phyloP scores from a whole-genome alignment of 495 filamentous ascomycete species.

The Xylaria bambusicola region DNA sequence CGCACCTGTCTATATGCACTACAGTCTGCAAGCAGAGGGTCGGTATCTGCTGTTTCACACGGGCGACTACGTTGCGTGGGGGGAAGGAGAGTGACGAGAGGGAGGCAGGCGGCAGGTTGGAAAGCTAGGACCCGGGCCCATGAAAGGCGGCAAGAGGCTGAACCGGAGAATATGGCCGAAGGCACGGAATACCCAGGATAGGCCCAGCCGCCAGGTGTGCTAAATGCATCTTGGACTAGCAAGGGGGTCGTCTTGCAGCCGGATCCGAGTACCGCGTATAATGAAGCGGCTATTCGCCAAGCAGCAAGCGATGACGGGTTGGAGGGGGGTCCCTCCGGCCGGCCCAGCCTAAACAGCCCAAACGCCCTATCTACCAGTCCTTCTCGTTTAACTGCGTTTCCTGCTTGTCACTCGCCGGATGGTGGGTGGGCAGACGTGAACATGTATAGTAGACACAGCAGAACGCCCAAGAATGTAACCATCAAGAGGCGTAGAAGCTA shows the following conservation, averaged over 20 bases:
- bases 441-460: not conserved
- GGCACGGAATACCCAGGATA: not conserved
- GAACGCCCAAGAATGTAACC: conserved; percentile 7
- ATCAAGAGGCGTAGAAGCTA: conserved; percentile 1
- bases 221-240: not conserved
- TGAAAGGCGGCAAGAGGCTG: not conserved
- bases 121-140: not conserved
- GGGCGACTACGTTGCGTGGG: conserved; percentile 3
- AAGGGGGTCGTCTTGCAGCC: conserved; percentile 3
- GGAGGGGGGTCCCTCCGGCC: not conserved
- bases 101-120: not conserved
- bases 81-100: conserved; percentile 1
- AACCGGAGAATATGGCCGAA: not conserved
- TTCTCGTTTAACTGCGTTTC: not conserved
- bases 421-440: not conserved
- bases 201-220: conserved; percentile 7
- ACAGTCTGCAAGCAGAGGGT: not conserved
- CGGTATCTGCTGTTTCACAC: not conserved
- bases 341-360: not conserved
- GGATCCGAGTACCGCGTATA: conserved; percentile 19
- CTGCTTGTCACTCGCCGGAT: not conserved
- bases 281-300: not conserved
- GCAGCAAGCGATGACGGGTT: not conserved
- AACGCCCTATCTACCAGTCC: not conserved
- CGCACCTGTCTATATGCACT: not conserved